These are phyloP conservation scores for Ilex asprella DNA, from an alignment of 257 asterid species.

Conservation along the genomic window DNA sequence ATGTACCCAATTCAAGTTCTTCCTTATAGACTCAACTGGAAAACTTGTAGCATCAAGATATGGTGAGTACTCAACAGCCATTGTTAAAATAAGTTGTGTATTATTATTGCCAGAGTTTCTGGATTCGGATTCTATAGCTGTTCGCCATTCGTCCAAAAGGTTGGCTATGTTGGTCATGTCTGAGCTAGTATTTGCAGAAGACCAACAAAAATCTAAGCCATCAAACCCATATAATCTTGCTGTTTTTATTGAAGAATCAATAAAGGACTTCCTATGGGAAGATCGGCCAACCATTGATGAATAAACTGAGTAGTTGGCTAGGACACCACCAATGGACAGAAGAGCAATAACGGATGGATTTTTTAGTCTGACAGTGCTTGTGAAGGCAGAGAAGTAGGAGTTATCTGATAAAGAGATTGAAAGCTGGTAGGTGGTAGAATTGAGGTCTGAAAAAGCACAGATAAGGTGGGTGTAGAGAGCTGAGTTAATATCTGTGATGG, in stretches of 20 bases:
- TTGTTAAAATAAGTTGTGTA: conserved; percentile 17
- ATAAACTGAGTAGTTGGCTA: not conserved
- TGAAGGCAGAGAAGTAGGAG: conserved; percentile 23
- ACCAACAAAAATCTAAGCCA: conserved; percentile 16
- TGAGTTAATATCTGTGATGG: conserved; percentile 27
- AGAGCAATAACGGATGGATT: conserved; percentile 35
- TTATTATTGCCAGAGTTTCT: not conserved
- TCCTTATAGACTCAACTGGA: conserved; percentile 12
- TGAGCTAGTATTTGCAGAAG: conserved; percentile 8
- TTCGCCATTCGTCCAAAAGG: conserved; percentile 31
- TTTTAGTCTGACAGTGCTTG: conserved; percentile 18
- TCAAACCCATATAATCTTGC: conserved; percentile 25
- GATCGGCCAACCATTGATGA: conserved; percentile 18
- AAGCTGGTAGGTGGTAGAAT: conserved; percentile 19
- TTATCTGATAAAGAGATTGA: conserved; percentile 17
- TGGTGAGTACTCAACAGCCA: conserved; percentile 28
- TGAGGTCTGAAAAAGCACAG: conserved; percentile 25
- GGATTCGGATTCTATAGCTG: conserved; percentile 19
- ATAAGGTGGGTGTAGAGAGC: conserved; percentile 31
- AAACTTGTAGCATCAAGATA: conserved; percentile 5
- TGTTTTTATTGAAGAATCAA: conserved; percentile 13
- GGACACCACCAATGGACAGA: conserved; percentile 20
- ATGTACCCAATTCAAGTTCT: conserved; percentile 28
- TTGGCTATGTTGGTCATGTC: conserved; percentile 22
- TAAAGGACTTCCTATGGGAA: conserved; percentile 18